phyloP scores from a whole-genome alignment of 345 rosid genomes.

The Camelina hispida region DNA sequence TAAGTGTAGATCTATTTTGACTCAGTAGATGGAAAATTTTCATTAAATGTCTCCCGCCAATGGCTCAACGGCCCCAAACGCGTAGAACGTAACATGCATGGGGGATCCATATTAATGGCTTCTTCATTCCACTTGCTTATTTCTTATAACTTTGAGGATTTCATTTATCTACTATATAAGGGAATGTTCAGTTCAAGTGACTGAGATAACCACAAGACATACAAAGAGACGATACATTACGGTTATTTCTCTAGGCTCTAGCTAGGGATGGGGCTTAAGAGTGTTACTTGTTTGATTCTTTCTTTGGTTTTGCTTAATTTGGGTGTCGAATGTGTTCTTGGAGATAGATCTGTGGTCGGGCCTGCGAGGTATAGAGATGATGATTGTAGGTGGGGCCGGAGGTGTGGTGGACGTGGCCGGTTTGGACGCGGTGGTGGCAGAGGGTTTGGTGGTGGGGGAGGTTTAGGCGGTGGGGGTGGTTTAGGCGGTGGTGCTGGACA shows the following conservation, averaged over 20 bases:
- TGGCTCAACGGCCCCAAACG: constrained; percentile 47
- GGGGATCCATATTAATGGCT: constrained; percentile 44
- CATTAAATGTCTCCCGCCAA: constrained; percentile 45
- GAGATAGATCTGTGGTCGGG: constrained; percentile 40
- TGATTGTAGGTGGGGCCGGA: constrained; percentile 52
- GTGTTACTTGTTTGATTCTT: constrained; percentile 47
- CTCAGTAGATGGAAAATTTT: background rate
- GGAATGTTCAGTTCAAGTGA: constrained; percentile 28
- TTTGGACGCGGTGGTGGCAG: constrained; percentile 44
- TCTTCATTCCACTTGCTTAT: constrained; percentile 43
- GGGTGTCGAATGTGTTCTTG: constrained; percentile 40
- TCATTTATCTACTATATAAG: constrained; percentile 35
- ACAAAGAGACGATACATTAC: constrained; percentile 21
- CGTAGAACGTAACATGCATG: constrained; percentile 49
- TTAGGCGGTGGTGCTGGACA: constrained; percentile 47
- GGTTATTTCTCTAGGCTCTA: background rate
- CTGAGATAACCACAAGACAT: constrained; percentile 11
- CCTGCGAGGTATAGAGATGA: constrained; percentile 45
- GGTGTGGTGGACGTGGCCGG: constrained; percentile 46
- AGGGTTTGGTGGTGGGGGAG: constrained; percentile 49
- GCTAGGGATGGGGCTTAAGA: constrained; percentile 23
- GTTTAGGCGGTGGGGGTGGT: constrained; percentile 41
- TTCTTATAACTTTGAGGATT: background rate
- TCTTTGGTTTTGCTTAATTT: constrained; percentile 43
- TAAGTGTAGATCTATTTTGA: constrained; percentile 38